Percentiles rank a stretch among this genome's conserved stretches.
Conservation (phyloP, 306 rosid genomes). For the Vigna reflexopilosa region DNA sequence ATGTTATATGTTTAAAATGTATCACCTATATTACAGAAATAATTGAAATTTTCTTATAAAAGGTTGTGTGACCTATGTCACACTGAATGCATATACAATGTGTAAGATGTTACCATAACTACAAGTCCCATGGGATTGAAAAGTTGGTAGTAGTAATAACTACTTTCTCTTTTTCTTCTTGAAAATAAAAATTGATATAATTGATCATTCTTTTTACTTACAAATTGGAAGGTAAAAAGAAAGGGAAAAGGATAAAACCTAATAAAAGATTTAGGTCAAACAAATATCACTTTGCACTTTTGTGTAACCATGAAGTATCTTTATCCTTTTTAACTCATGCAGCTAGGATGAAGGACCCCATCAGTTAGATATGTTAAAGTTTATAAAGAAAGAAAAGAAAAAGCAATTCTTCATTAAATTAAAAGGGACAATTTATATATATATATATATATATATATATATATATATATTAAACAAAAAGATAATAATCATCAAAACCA, state of each 20-base stretch:
- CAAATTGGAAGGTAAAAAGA: slow-evolving; percentile 5
- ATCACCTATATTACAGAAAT: too few relatives aligned
- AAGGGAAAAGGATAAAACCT: background rate
- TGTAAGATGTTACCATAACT: background rate
- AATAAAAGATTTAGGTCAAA: background rate
- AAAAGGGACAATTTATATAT: background rate
- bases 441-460: too few relatives aligned
- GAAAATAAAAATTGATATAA: background rate
- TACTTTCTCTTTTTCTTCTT: background rate
- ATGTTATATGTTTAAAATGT: background rate
- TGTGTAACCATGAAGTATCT: background rate
- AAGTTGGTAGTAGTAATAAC: background rate
- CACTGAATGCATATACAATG: background rate
- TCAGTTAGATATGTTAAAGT: background rate
- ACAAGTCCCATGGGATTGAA: background rate
- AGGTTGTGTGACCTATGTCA: background rate
- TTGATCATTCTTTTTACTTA: background rate
- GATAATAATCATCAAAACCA: too few relatives aligned
- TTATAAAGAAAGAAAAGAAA: background rate
- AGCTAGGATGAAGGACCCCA: background rate
- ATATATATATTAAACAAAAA: too few relatives aligned
- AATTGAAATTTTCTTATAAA: background rate
- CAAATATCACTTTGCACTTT: background rate
- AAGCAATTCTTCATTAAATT: background rate
- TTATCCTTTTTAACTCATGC: background rate